Conservation (phyloP, 2,329 filamentous ascomycete genomes). For the Ophiobolus disseminans region DNA sequence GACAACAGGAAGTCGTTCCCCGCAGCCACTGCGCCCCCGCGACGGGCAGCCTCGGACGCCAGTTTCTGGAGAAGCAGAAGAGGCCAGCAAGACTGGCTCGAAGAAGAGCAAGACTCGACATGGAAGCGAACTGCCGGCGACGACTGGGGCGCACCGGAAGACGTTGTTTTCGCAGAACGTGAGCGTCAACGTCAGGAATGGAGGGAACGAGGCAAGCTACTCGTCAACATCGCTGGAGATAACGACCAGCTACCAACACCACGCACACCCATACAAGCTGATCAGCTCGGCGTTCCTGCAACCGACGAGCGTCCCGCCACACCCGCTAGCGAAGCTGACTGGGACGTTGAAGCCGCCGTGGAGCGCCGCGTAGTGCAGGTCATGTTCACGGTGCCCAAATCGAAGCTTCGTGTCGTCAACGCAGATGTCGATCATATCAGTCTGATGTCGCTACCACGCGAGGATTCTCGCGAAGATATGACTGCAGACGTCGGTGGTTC, state of each 20-base stretch:
- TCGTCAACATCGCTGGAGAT: constrained; percentile 34
- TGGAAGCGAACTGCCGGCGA: constrained; percentile 46
- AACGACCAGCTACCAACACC: constrained; percentile 38
- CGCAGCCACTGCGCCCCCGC: constrained; percentile 35
- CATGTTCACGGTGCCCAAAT: constrained; percentile 93
- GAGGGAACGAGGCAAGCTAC: constrained; percentile 37
- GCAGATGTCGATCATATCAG: constrained; percentile 42
- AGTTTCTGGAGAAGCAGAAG: constrained; percentile 52
- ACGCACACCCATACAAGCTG: constrained; percentile 32
- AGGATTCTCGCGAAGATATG: constrained; percentile 19
- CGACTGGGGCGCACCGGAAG: constrained; percentile 46
- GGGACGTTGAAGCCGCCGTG: constrained; percentile 59
- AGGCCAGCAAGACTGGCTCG: constrained; percentile 52
- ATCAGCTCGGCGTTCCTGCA: constrained; percentile 28
- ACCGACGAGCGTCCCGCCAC: constrained; percentile 32
- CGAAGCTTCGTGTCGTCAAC: constrained; percentile 88
- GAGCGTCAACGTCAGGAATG: constrained; percentile 40
- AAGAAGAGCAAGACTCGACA: constrained; percentile 40
- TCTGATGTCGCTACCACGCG: constrained; percentile 33
- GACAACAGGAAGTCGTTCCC: constrained; percentile 30
- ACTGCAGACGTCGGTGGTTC: constrained; percentile 8
- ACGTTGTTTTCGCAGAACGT: constrained; percentile 39
- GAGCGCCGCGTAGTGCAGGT: constrained; percentile 58
- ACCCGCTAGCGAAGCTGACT: constrained; percentile 53
- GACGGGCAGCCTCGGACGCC: constrained; percentile 55